These are phyloP conservation scores for Phaeomoniella chlamydospora DNA, from an alignment of 2,329 filamentous ascomycete species.

Conservation along the genomic window DNA sequence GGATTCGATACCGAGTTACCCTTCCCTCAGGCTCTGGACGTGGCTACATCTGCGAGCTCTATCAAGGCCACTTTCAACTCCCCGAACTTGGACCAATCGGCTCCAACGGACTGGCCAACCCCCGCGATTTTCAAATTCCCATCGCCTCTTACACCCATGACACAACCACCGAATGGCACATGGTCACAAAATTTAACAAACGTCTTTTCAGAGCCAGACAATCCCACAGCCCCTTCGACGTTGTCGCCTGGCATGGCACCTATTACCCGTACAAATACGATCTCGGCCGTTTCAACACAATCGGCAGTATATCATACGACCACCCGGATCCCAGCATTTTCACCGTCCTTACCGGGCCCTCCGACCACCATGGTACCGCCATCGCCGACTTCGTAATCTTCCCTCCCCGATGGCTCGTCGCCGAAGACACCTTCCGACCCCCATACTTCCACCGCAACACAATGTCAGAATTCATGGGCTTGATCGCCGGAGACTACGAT, in stretches of 20 bases:
- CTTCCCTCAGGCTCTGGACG: slow-evolving; percentile 46
- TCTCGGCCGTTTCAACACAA: slow-evolving; percentile 59
- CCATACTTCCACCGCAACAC: slow-evolving; percentile 53
- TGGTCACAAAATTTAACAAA: slow-evolving; percentile 54
- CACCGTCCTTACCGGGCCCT: slow-evolving; percentile 48
- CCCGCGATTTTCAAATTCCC: slow-evolving; percentile 61
- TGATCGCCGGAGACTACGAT: slow-evolving; percentile 47
- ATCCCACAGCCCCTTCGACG: slow-evolving; percentile 60
- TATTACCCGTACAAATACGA: slow-evolving; percentile 77
- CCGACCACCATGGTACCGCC: slow-evolving; percentile 39
- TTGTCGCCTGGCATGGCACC: slow-evolving; percentile 68
- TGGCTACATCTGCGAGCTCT: slow-evolving; percentile 64
- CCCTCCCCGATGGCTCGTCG: slow-evolving; percentile 49
- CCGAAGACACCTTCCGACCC: slow-evolving; percentile 44
- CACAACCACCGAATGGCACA: slow-evolving; percentile 31
- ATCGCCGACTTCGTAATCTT: slow-evolving; percentile 53
- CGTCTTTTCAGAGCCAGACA: slow-evolving; percentile 51
- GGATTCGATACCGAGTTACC: slow-evolving; percentile 59
- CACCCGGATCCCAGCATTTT: slow-evolving; percentile 70
- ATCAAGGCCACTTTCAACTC: slow-evolving; percentile 56
- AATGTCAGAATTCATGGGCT: slow-evolving; percentile 53
- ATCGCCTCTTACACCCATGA: slow-evolving; percentile 55
- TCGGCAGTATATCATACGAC: slow-evolving; percentile 60
- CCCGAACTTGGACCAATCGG: slow-evolving; percentile 62
- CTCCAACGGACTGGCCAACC: slow-evolving; percentile 59